phyloP scores from a whole-genome alignment of 2,329 filamentous ascomycete species.

The Ophiostoma angusticollis region DNA sequence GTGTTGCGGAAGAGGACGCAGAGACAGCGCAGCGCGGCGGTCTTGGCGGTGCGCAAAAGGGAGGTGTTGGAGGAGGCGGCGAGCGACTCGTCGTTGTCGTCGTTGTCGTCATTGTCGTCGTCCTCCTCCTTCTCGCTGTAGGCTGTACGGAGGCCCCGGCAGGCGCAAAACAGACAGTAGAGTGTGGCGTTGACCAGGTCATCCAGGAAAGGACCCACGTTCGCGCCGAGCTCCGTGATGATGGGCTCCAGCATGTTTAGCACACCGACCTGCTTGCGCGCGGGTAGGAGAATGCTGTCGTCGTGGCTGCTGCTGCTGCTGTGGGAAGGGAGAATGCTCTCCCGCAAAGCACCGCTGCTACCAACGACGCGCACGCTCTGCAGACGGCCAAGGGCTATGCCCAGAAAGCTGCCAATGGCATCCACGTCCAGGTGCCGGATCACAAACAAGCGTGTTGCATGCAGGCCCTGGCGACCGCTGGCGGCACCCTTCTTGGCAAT shows the following conservation, averaged over 20 bases:
- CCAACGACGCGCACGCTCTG: constrained; percentile 46
- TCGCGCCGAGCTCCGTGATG: constrained; percentile 68
- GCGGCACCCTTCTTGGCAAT: constrained; percentile 68
- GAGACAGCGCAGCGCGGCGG: constrained; percentile 70
- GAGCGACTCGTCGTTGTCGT: neutral
- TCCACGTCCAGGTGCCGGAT: constrained; percentile 62
- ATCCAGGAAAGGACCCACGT: constrained; percentile 53
- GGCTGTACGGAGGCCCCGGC: constrained; percentile 35
- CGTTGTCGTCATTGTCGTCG: constrained; percentile 25
- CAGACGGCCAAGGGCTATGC: constrained; percentile 65
- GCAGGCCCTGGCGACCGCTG: constrained; percentile 68
- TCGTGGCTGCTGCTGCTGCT: neutral
- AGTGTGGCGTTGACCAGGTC: constrained; percentile 64
- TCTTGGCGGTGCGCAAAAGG: constrained; percentile 52
- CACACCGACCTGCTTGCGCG: constrained; percentile 78
- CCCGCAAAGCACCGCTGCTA: constrained; percentile 26
- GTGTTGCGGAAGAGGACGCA: constrained; percentile 65
- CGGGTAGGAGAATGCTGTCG: constrained; percentile 33
- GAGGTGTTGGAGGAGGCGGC: constrained; percentile 27
- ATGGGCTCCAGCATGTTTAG: constrained; percentile 84
- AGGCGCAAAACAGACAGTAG: constrained; percentile 66
- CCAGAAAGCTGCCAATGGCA: constrained; percentile 69
- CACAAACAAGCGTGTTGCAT: constrained; percentile 67
- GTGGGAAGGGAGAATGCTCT: constrained; percentile 35
- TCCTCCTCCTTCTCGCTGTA: constrained; percentile 15